Evolutionary conservation across 345 rosid species (phyloP).

Genomic region (Diplotaxis tenuifolia): DNA sequence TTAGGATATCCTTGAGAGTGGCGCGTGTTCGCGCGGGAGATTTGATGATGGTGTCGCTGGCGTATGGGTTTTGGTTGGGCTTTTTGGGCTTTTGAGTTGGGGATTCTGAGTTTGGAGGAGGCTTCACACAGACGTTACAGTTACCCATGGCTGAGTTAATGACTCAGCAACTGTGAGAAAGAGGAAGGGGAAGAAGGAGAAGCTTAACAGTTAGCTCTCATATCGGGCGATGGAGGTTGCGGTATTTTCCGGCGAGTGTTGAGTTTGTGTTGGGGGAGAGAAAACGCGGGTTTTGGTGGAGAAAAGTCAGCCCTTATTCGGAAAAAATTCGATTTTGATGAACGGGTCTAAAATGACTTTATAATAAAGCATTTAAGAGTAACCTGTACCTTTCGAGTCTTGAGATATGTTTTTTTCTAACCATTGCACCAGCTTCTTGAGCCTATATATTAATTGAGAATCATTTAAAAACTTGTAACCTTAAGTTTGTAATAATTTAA

Average conservation of each 20-base stretch:
- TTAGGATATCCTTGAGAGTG: conserved; percentile 56
- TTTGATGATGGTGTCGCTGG: conserved; percentile 38
- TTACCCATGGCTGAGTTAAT: conserved; percentile 63
- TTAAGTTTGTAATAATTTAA: no score
- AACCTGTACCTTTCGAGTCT: background rate
- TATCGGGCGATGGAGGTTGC: background rate
- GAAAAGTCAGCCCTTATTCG: conserved; percentile 48
- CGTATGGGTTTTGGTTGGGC: conserved; percentile 50
- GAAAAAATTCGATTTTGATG: conserved; percentile 20
- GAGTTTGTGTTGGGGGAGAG: conserved; percentile 17
- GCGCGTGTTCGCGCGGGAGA: conserved; percentile 61
- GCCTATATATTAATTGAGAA: no score
- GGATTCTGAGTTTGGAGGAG: conserved; percentile 44
- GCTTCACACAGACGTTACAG: conserved; percentile 81
- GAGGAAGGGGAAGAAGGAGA: background rate
- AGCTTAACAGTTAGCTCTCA: background rate
- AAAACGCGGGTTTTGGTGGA: conserved; percentile 68
- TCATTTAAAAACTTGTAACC: no score
- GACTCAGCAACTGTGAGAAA: background rate
- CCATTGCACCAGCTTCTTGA: background rate
- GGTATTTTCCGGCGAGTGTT: conserved; percentile 10
- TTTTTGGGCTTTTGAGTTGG: conserved; percentile 39
- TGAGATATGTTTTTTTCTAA: background rate
- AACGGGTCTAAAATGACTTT: background rate
- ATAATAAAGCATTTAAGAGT: conserved; percentile 16